Evolutionary conservation across 371 early-diverging fungal genomes (phyloP).

Genomic region (Mucor velutinosus): DNA sequence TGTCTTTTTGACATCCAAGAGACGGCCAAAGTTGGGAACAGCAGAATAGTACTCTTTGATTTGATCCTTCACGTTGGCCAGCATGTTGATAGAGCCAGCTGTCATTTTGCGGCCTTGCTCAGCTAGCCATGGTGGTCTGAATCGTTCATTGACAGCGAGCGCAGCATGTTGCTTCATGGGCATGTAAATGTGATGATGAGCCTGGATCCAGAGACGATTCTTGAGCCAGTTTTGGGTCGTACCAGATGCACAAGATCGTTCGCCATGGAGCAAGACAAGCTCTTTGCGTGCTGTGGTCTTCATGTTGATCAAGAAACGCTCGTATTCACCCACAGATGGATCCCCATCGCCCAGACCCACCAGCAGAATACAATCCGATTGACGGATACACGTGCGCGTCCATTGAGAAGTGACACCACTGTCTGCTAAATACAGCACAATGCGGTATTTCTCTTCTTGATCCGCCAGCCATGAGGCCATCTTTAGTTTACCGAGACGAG

Average conservation of each 20-base stretch:
- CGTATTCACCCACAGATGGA: constrained; percentile 89
- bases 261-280: constrained; percentile 86
- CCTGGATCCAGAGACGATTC: constrained; percentile 92
- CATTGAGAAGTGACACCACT: constrained; percentile 89
- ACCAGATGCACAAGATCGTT: constrained; percentile 77
- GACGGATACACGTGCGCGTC: constrained; percentile 96
- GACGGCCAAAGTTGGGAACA: constrained; percentile 32
- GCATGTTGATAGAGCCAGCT: constrained; percentile 48
- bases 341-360: constrained; percentile 92
- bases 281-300: constrained; percentile 97
- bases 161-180: constrained; percentile 53
- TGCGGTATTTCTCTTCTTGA: constrained; percentile 85
- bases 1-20: constrained; percentile 39
- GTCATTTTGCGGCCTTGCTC: constrained; percentile 61
- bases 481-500: constrained; percentile 88
- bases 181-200: constrained; percentile 97
- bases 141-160: constrained; percentile 25
- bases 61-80: constrained; percentile 69
- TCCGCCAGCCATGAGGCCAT: constrained; percentile 91
- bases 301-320: constrained; percentile 86
- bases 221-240: constrained; percentile 92
- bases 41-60: constrained; percentile 69
- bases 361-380: constrained; percentile 93
- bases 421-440: constrained; percentile 94
- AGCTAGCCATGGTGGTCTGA: constrained; percentile 57